Conservation (phyloP, 495 filamentous ascomycete genomes). For the Hypoxylon lienhwacheense region DNA sequence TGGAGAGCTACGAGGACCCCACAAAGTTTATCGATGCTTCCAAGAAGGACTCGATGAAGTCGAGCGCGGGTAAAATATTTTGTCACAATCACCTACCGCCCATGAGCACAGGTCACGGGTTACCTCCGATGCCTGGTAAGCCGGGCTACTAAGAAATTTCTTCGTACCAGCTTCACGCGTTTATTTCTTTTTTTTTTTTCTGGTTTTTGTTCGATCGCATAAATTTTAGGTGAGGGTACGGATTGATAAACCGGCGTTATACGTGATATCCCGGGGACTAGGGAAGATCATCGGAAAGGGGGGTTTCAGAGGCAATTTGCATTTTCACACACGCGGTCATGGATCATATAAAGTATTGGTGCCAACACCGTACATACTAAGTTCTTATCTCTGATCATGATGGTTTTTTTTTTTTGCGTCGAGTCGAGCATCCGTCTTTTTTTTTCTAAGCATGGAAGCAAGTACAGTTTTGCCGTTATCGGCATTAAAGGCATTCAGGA, state of each 20-base stretch:
- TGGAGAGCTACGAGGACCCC: conserved; percentile 61
- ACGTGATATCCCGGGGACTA: conserved; percentile 22
- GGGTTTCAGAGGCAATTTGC: conserved; percentile 9
- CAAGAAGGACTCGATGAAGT: conserved; percentile 49
- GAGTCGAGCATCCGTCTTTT: too few species aligned
- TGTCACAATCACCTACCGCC: conserved; percentile 55
- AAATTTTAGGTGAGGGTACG: conserved; percentile 11
- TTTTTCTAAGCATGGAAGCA: too few species aligned
- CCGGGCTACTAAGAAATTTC: conserved; percentile 44
- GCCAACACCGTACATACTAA: conserved; percentile 28
- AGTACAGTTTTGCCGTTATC: conserved; percentile 3
- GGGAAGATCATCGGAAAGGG: conserved; percentile 6
- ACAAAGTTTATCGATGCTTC: conserved; percentile 53
- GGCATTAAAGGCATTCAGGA: conserved; percentile 4
- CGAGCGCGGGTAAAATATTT: conserved; percentile 46
- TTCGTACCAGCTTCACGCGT: background rate
- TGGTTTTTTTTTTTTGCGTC: conserved; percentile 9
- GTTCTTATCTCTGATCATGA: conserved; percentile 17
- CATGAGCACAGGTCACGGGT: conserved; percentile 45
- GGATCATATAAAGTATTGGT: conserved; percentile 34
- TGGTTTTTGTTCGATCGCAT: conserved; percentile 10
- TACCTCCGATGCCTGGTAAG: conserved; percentile 53
- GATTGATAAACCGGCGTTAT: conserved; percentile 26
- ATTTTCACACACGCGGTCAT: conserved; percentile 21
- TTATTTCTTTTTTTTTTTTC: background rate